Evolutionary conservation across 352 stramenopile species (phyloP).

Genomic region (Detonula confervacea): DNA sequence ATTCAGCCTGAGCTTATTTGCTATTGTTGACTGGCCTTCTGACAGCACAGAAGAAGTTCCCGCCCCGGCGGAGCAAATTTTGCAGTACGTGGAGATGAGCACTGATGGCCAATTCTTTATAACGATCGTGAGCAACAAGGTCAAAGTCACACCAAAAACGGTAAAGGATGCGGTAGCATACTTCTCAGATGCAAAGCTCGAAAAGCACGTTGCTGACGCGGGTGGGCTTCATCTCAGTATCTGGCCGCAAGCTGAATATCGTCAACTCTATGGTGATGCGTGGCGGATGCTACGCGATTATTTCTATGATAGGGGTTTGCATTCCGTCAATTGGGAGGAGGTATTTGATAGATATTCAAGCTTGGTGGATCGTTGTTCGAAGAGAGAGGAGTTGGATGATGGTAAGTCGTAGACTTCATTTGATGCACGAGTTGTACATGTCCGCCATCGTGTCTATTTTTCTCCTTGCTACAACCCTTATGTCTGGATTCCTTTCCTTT

Average conservation of each 20-base stretch:
- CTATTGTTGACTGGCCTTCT: slow-evolving; percentile 56
- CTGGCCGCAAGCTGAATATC: slow-evolving; percentile 70
- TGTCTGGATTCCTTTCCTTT: not conserved
- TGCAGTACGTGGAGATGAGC: slow-evolving; percentile 43
- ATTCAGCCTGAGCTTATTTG: slow-evolving; percentile 44
- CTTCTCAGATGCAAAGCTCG: slow-evolving; percentile 33
- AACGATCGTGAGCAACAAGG: slow-evolving; percentile 23
- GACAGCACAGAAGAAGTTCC: slow-evolving; percentile 48
- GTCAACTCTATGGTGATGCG: slow-evolving; percentile 76
- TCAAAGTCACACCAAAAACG: slow-evolving; percentile 53
- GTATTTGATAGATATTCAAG: slow-evolving; percentile 72
- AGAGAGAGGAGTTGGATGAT: slow-evolving; percentile 79
- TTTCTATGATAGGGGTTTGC: slow-evolving; percentile 76
- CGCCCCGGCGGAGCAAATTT: not conserved
- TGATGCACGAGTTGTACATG: not conserved
- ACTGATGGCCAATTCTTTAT: slow-evolving; percentile 58
- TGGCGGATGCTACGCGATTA: slow-evolving; percentile 83
- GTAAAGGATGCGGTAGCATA: slow-evolving; percentile 23
- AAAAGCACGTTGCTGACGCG: slow-evolving; percentile 57
- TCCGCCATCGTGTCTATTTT: not conserved
- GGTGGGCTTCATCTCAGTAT: slow-evolving; percentile 62
- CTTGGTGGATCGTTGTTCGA: slow-evolving; percentile 68
- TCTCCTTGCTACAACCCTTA: no score
- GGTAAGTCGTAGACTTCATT: slow-evolving; percentile 3
- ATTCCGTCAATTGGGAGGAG: slow-evolving; percentile 63